Conservation (phyloP, 140 eudicot species). For the Cichorium intybus region DNA sequence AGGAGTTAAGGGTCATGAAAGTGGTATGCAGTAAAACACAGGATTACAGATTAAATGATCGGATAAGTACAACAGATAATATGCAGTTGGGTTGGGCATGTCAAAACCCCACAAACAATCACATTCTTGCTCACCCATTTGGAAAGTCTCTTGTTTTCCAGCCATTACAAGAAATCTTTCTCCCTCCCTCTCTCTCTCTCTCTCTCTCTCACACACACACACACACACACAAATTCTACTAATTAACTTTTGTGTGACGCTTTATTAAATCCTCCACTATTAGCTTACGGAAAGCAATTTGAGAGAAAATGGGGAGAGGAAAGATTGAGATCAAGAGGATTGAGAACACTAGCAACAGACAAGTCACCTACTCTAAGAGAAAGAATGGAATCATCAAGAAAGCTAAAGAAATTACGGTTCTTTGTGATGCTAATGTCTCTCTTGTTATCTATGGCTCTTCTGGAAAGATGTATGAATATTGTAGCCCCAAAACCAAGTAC, state of each 20-base stretch:
- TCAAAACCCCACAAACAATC: slow-evolving; percentile 44
- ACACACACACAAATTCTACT: not conserved
- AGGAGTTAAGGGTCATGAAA: slow-evolving; percentile 32
- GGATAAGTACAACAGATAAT: slow-evolving; percentile 25
- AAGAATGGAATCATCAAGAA: slow-evolving; percentile 83
- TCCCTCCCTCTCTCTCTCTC: slow-evolving; percentile 5
- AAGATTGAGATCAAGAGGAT: slow-evolving; percentile 96
- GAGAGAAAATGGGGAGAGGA: slow-evolving; percentile 70
- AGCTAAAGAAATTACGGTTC: slow-evolving; percentile 85
- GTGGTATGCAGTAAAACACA: slow-evolving; percentile 16
- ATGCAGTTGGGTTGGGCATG: slow-evolving; percentile 46
- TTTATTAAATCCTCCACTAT: slow-evolving; percentile 7
- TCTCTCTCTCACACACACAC: not conserved
- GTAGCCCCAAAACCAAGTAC: slow-evolving; percentile 78
- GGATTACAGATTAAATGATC: slow-evolving; percentile 17
- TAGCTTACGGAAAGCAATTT: not conserved
- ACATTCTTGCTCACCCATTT: slow-evolving; percentile 31
- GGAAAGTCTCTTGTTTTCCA: slow-evolving; percentile 64
- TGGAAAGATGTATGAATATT: slow-evolving; percentile 82
- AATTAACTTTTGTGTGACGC: not conserved
- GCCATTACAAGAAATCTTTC: slow-evolving; percentile 50
- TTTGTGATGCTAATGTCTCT: slow-evolving; percentile 86
- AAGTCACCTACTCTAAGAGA: slow-evolving; percentile 86
- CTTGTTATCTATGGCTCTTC: slow-evolving; percentile 62
- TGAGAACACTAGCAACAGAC: slow-evolving; percentile 86